Percentiles rank a stretch among this genome's conserved stretches.
phyloP scores from a whole-genome alignment of 805 yeast genomes.

The Kockiozyma suomiensis region DNA sequence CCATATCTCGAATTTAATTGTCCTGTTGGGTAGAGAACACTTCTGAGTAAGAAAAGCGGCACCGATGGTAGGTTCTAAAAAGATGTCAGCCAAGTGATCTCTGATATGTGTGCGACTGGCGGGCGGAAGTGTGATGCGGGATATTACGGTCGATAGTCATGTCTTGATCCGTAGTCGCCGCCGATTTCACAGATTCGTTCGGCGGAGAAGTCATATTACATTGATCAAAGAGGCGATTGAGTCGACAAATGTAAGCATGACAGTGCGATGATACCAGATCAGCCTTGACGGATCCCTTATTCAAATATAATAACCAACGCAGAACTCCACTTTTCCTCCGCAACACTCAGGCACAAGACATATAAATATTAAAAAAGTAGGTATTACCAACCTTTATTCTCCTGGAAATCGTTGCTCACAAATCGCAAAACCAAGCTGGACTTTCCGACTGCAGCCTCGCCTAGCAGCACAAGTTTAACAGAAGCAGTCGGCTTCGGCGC shows the following conservation, averaged over 20 bases:
- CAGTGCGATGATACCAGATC: too few species aligned
- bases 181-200: too few species aligned
- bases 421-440: slow-evolving; percentile 89
- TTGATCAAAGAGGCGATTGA: too few species aligned
- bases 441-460: slow-evolving; percentile 98
- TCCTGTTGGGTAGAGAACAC: slow-evolving; percentile 80
- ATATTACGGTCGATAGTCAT: too few species aligned
- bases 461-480: slow-evolving; percentile 86
- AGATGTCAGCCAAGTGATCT: not conserved
- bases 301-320: not conserved
- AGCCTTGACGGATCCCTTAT: not conserved
- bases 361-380: too few species aligned
- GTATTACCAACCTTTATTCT: slow-evolving; percentile 60
- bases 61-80: slow-evolving; percentile 90
- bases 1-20: slow-evolving; percentile 92
- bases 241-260: too few species aligned
- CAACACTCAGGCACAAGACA: too few species aligned
- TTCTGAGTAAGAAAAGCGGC: slow-evolving; percentile 96
- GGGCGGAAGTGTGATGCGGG: too few species aligned
- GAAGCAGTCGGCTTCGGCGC: slow-evolving; percentile 58
- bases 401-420: slow-evolving; percentile 94
- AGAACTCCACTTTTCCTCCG: not conserved
- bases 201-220: too few species aligned
- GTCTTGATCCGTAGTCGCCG: too few species aligned
- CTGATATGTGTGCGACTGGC: not conserved